Conservation (phyloP, 73 alveolate genomes). For the Loxodes magnus region DNA sequence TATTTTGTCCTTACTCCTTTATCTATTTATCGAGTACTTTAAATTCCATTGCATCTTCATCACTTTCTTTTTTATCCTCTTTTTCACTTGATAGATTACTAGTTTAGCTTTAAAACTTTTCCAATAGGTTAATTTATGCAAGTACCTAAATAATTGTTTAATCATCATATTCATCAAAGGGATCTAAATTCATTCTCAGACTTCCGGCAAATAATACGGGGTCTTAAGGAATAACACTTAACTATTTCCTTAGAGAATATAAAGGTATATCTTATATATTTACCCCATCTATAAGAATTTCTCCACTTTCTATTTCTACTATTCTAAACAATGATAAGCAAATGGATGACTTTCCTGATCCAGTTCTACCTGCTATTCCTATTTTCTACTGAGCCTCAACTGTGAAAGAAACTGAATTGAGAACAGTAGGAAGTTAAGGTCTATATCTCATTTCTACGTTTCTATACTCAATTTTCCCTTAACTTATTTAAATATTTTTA, state of each 20-base stretch:
- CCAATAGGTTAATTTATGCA: constrained; percentile 44
- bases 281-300: constrained; percentile 64
- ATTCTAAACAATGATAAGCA: constrained; percentile 31
- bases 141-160: constrained; percentile 47
- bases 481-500: constrained; percentile 10
- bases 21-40: constrained; percentile 44
- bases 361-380: constrained; percentile 75
- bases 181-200: constrained; percentile 79
- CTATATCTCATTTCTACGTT: constrained; percentile 45
- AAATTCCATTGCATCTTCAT: no score
- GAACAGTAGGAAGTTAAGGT: constrained; percentile 40
- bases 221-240: constrained; percentile 80
- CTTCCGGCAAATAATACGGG: constrained; percentile 78
- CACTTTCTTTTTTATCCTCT: no score
- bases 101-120: constrained; percentile 31
- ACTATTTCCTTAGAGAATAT: constrained; percentile 40
- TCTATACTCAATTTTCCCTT: constrained; percentile 35
- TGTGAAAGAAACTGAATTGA: constrained; percentile 24
- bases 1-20: constrained; percentile 67
- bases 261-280: constrained; percentile 54
- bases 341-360: constrained; percentile 70
- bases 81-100: no score
- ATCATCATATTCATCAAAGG: constrained; percentile 41
- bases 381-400: constrained; percentile 48
- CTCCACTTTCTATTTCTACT: constrained; percentile 31